Conservation (phyloP, 108 stramenopile genomes). For the Fistulifera pelliculosa region DNA sequence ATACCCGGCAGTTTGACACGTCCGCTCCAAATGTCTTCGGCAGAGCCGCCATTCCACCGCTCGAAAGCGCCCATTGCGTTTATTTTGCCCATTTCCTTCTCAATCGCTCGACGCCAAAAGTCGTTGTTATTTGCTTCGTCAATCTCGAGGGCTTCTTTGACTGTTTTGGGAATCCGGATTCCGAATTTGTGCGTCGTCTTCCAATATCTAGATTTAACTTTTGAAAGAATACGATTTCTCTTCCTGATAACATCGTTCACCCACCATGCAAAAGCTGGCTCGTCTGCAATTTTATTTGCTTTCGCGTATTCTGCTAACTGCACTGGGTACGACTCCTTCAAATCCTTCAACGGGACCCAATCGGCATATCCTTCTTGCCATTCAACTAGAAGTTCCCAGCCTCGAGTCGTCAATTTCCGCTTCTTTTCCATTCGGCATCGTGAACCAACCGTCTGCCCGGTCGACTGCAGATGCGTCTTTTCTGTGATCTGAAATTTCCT, state of each 20-base stretch:
- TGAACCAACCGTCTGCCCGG: neutral
- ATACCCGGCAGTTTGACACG: conserved; percentile 9
- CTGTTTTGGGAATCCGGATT: conserved; percentile 21
- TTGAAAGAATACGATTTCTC: conserved; percentile 14
- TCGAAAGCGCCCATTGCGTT: conserved; percentile 34
- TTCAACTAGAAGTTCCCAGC: conserved; percentile 21
- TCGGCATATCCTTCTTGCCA: conserved; percentile 16
- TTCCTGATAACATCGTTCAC: conserved; percentile 16
- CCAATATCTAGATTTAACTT: conserved; percentile 11
- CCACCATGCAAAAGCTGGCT: conserved; percentile 37
- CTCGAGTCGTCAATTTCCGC: conserved; percentile 13
- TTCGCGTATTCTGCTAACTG: conserved; percentile 27
- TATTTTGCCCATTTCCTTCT: conserved; percentile 39
- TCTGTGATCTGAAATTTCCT: conserved; percentile 11
- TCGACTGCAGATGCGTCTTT: conserved; percentile 11
- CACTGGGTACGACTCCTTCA: conserved; percentile 24
- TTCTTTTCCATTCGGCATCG: neutral
- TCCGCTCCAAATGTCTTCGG: conserved; percentile 9
- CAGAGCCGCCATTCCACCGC: conserved; percentile 3
- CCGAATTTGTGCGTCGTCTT: conserved; percentile 33
- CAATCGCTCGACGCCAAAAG: conserved; percentile 3
- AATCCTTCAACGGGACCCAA: conserved; percentile 12
- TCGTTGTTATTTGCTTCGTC: conserved; percentile 33
- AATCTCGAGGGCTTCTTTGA: conserved; percentile 27
- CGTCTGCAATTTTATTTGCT: conserved; percentile 12